These are phyloP conservation scores for Micractinium sp. DNA, from an alignment of 139 green algal genomes.

Conservation along the genomic window DNA sequence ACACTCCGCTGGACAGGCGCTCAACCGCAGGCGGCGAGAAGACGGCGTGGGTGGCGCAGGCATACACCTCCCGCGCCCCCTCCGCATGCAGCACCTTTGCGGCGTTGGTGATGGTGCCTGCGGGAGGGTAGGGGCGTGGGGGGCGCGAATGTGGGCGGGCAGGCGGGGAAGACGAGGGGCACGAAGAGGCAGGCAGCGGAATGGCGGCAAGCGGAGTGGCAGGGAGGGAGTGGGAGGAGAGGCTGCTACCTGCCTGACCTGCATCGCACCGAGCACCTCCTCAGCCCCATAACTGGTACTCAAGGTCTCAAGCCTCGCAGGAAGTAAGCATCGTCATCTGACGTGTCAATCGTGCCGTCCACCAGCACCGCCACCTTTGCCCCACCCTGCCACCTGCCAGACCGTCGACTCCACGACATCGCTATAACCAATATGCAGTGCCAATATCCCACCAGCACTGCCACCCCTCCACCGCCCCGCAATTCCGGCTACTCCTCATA, in stretches of 20 bases:
- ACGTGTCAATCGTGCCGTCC: conserved; percentile 99
- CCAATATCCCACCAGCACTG: conserved; percentile 98
- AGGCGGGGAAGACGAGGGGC: too few species aligned
- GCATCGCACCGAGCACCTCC: too few species aligned
- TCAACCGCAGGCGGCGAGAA: conserved; percentile 95
- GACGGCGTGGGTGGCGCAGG: conserved; percentile 96
- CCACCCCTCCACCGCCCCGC: conserved; percentile 72
- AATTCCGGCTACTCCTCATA: neutral
- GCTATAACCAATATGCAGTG: too few species aligned
- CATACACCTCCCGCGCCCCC: conserved; percentile 91
- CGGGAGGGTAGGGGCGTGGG: neutral
- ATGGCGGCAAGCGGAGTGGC: too few species aligned
- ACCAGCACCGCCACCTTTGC: conserved; percentile 97
- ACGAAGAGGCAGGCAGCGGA: too few species aligned
- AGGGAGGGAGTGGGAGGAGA: too few species aligned
- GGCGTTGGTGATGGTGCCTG: conserved; percentile 97
- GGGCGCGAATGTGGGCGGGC: neutral
- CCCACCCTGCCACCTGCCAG: too few species aligned
- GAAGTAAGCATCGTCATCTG: conserved; percentile 1
- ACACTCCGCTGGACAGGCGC: conserved; percentile 88
- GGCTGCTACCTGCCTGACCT: too few species aligned
- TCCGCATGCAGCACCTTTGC: conserved; percentile 87
- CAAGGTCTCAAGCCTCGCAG: too few species aligned
- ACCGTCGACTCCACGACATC: too few species aligned
- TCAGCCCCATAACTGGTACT: too few species aligned